Evolutionary conservation across 2,329 filamentous ascomycete species (phyloP), one percentile per base, ranked within the genome.

Genomic region (Xylariaceae sp.): DNA sequence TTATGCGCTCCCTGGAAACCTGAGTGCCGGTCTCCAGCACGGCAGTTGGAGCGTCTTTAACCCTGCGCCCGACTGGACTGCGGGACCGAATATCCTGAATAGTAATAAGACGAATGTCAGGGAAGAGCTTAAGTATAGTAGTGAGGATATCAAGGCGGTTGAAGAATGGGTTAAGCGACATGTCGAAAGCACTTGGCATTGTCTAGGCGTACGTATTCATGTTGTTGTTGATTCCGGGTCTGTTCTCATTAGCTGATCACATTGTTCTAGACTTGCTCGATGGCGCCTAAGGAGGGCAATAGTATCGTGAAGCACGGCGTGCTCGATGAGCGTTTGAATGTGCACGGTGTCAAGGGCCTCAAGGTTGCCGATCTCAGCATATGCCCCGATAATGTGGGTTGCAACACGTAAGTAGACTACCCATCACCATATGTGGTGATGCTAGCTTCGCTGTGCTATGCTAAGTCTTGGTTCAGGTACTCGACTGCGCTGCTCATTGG

Each of bases 251-350:
- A 7, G 44, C 53, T 54, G 9, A 50, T 23, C 15, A 56, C 15
- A 56, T 4, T 45, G 4, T 17, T 30, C 15, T 53, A 77, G 74
- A 91, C 88, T 1, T 90, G 88, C 76, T 89, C 85, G 55, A 92
- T 92, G 87, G 88, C 87, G 0, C 89, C 89, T 3, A 81, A 76
- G 61, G 82, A 90, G 68, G 89, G 89, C 61, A 92, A 91, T 77
- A 86, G 82, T 68, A 89, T 92, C 68, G 88, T 92, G 72, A 89
- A 88, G 76, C 87, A 91, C 68, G 88, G 88, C 61, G 88, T 92
- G 0, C 75, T 92, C 44, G 88, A 92, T 69, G 87, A 90, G 74
- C 83, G 88, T 61, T 80, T 92, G 58, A 91, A 90, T 66, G 88
- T 92, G 2, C 87, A 91, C 70, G 88, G 88, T 55, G 87, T 90